Conservation (phyloP, 306 rosid genomes). For the Rosa chinensis region DNA sequence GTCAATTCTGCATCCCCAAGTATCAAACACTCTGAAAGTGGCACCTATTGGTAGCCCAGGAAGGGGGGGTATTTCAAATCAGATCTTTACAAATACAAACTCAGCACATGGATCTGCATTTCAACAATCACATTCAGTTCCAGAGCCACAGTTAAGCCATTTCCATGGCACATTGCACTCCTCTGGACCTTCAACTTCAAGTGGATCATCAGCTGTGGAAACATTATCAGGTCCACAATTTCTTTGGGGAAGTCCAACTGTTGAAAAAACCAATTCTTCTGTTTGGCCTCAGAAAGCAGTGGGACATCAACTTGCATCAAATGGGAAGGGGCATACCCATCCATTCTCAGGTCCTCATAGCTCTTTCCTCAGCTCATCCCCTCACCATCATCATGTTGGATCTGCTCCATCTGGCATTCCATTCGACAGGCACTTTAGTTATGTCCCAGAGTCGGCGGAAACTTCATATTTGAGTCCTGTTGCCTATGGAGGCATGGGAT, state of each 20-base stretch:
- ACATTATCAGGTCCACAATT: constrained; percentile 89
- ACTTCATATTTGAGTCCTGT: constrained; percentile 51
- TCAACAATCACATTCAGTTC: constrained; percentile 67
- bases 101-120: constrained; percentile 53
- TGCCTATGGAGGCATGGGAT: constrained; percentile 57
- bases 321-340: constrained; percentile 57
- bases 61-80: constrained; percentile 49
- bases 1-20: constrained; percentile 67
- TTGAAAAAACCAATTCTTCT: constrained; percentile 54
- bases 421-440: constrained; percentile 60
- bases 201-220: constrained; percentile 69
- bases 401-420: constrained; percentile 93
- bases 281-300: constrained; percentile 60
- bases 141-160: constrained; percentile 58
- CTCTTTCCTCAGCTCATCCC: constrained; percentile 61
- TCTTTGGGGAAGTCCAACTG: constrained; percentile 93
- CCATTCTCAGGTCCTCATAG: constrained; percentile 47
- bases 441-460: constrained; percentile 79
- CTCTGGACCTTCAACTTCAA: constrained; percentile 55
- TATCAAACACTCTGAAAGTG: constrained; percentile 58
- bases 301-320: constrained; percentile 61
- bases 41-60: constrained; percentile 81
- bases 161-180: constrained; percentile 54
- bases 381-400: constrained; percentile 70
- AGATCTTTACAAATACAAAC: constrained; percentile 46